Evolutionary conservation across 2,329 filamentous ascomycete genomes (phyloP), one percentile per base, ranked within the genome.

Genomic region (Colletotrichum camelliae): DNA sequence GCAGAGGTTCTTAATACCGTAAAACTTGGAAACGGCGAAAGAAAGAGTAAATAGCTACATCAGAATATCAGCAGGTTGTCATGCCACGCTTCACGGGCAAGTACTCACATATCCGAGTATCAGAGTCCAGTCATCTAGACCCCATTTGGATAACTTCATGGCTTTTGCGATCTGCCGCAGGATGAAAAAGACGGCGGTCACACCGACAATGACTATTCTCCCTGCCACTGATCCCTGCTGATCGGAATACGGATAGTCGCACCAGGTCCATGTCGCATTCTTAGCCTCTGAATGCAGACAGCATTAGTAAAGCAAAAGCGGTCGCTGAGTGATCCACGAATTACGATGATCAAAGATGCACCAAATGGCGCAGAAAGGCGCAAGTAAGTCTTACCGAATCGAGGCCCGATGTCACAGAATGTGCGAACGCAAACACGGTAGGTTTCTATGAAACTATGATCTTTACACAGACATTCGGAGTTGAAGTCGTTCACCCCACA

Each of bases 131-230:
- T 75, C 73, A 31, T 75, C 73, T 5, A 35, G 24, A 13, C 70
- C 73, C 73, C 73, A 75, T 15, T 65, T 15, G 16, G 73, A 68
- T n/a, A 75, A 31, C n/a, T 58, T 67, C 27, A 75, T 24, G 24
- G 35, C 29, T 31, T 73, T 75, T 4, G 64, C n/a, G 4, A 75
- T 27, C 43, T 64, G 33, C 1, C 73, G 64, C 13, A 65, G 7
- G 21, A 73, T 3, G 12, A 75, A 67, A 57, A 75, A 68, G 31
- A 65, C 7, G 27, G 70, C 64, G 9, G 73, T 73, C 4, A 67
- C 33, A 21, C 31, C 21, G 4, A 75, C 35, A 10, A 75, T 29
- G 13, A 12, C 5, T 18, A 68, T n/a, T 12, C 65, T 64, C 8
- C 35, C 35, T 62, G 21, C 15, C 57, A 18, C 35, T 7, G 18